Base-by-base conservation (phyloP, 352 stramenopile species). In the Globisporangium spinosum region DNA sequence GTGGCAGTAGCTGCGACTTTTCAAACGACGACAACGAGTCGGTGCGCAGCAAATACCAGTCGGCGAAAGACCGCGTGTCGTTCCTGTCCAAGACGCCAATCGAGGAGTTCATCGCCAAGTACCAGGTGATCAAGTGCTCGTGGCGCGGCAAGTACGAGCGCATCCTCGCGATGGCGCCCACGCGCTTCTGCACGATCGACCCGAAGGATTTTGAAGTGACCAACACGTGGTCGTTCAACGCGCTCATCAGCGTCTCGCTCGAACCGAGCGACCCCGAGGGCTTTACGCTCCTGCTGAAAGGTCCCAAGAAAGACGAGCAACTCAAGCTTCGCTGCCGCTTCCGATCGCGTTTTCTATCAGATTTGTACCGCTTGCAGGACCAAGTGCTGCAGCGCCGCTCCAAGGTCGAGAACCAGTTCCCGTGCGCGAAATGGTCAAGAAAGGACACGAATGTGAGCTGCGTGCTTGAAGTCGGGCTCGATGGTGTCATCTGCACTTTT, bases 111-210 rank as follows among this genome's bases (percentile, higher is more conserved):
- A 76, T 93, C 22, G 76, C 86, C 66, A 93, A 93, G 69, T 96
- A 94, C 72, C 83, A 90, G 67, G 86, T 94, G 40, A 76, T 92
- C 58, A 96, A 96, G 72, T 64, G 81, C 35, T 93, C 85, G 34
- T 96, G 88, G 88, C 77, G 86, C 23, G 88, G 88, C 67, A 94
- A 93, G 68, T 96, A 96, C 74, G 87, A 94, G 64, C 87, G 88
- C 69, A 93, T 96, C 57, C 74, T 96, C 25, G 87, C 87, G n/a
- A 66, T 96, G 12, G 78, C 77, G 0, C 85, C 87, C 23, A 92
- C 85, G 53, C 82, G 87, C 62, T 93, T 96, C 63, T 93, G 80
- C 67, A 96, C 88, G 62, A 90, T 96, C 62, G 87, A 96, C 69
- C 88, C 86, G 25, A 83, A 89, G 40, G 84, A 94, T 71, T 95